Conservation (phyloP, 176 grass and related monocot species). For the Carex kokanica region DNA sequence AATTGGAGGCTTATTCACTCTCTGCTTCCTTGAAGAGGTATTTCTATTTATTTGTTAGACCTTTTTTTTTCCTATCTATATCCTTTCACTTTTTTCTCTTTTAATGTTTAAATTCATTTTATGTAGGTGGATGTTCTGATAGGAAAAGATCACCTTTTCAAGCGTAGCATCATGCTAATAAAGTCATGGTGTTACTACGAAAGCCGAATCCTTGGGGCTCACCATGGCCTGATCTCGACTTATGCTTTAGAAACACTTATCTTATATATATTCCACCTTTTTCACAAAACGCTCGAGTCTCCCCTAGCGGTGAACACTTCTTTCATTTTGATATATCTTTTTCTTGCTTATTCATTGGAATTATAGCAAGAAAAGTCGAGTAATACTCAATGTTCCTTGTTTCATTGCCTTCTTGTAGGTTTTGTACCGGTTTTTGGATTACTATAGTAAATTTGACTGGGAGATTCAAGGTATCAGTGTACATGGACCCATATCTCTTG, state of each 20-base stretch:
- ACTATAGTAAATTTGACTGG: conserved; percentile 95
- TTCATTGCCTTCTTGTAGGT: conserved; percentile 50
- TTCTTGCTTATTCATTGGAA: neutral
- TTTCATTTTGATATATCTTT: conserved; percentile 4
- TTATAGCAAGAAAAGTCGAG: neutral
- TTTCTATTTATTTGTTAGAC: neutral
- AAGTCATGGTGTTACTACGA: conserved; percentile 98
- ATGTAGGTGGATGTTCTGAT: conserved; percentile 68
- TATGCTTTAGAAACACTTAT: conserved; percentile 91
- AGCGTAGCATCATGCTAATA: conserved; percentile 87
- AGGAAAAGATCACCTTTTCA: conserved; percentile 73
- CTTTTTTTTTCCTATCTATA: neutral
- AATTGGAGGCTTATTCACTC: conserved; percentile 71
- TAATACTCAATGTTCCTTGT: neutral
- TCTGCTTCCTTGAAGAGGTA: conserved; percentile 98
- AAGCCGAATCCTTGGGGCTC: conserved; percentile 93
- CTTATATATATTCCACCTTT: conserved; percentile 77
- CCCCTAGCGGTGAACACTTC: conserved; percentile 63
- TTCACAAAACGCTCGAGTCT: conserved; percentile 56
- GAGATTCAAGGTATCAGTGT: conserved; percentile 75
- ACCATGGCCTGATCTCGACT: conserved; percentile 89
- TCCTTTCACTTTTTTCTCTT: neutral
- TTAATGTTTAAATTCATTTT: conserved; percentile 8
- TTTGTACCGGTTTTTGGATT: conserved; percentile 88
- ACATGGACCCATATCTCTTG: conserved; percentile 57